A percentile compares a stretch with the other conserved stretches of the same genome.
Evolutionary conservation across 1,139 yeast species (phyloP).

Genomic region (Yamadazyma dendronema): DNA sequence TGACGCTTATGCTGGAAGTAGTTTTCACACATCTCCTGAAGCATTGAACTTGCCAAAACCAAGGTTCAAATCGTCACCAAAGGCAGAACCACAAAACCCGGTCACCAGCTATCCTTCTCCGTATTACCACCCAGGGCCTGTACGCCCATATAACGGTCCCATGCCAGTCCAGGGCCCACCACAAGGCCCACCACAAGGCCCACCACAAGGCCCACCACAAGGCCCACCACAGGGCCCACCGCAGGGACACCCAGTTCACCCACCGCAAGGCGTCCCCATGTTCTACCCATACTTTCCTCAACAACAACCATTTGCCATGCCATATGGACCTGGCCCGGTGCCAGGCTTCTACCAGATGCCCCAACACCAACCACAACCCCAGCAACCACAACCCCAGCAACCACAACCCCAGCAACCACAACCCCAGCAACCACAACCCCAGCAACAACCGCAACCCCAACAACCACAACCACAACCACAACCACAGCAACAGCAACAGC

Average conservation of each 20-base stretch:
- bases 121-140: slow-evolving; percentile 5
- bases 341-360: not conserved
- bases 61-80: slow-evolving; percentile 36
- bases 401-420: slow-evolving; percentile 1
- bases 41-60: slow-evolving; percentile 59
- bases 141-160: slow-evolving; percentile 2
- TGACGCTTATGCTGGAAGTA: slow-evolving; percentile 54
- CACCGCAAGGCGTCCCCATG: no score
- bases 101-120: slow-evolving; percentile 15
- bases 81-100: slow-evolving; percentile 13
- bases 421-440: not conserved
- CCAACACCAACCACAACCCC: slow-evolving; percentile 1
- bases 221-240: slow-evolving; percentile 32
- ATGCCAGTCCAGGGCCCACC: not conserved
- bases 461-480: no score
- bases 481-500: no score
- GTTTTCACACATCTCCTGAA: slow-evolving; percentile 58
- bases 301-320: no score
- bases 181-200: not conserved
- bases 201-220: slow-evolving; percentile 13
- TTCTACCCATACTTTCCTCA: no score
- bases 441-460: no score
- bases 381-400: not conserved
- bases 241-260: slow-evolving; percentile 21
- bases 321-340: no score